Base-by-base conservation (phyloP, 495 filamentous ascomycete species). In the Hyaloscypha variabilis region DNA sequence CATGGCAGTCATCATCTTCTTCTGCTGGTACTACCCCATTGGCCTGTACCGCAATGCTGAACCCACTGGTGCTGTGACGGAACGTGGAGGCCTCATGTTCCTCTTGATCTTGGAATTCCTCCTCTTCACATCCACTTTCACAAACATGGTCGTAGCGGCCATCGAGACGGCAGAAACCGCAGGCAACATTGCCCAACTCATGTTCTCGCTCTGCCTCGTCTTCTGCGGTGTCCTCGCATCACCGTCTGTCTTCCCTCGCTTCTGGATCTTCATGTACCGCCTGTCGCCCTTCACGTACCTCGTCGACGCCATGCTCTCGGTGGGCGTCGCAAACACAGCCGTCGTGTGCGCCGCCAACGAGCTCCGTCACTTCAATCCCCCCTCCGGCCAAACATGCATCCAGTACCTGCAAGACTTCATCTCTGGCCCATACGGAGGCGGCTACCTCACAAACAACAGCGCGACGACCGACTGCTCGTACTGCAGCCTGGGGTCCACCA, bases 221-320 rank as follows among this genome's bases (percentile, higher is more conserved):
- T 88, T 89, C 73, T 87, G 86, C 46, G 58, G 86, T 80, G 88
- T 93, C 54, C 82, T 93, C 60, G 85, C 88, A 58, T 80, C 69
- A 34, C 87, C 90, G 1, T 66, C 74, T 3, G 77, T 74, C 5
- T 75, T 92, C 50, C 90, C 90, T 8, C 71, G 81, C 21, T 92
- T 93, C 81, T 94, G 90, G 90, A 90, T 90, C 69, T 92, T 92
- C 80, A 90, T 93, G 87, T 91, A 93, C 74, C 87, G 87, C 46
- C 76, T 90, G 55, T 90, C 87, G 5, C 90, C 91, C 4, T 88
- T 93, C 57, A 87, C 83, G 0, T 90, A 88, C 68, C 74, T 85
- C 11, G 76, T 86, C 54, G 74, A 80, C 50, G 82, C 82, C 25
- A 72, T 87, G 56, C 75, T 81, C 6, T 69, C 77, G 8, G 81